A percentile compares a stretch with the other conserved stretches of the same genome.
phyloP scores from a whole-genome alignment of 352 stramenopile genomes.

The Blastocystis sp. region DNA sequence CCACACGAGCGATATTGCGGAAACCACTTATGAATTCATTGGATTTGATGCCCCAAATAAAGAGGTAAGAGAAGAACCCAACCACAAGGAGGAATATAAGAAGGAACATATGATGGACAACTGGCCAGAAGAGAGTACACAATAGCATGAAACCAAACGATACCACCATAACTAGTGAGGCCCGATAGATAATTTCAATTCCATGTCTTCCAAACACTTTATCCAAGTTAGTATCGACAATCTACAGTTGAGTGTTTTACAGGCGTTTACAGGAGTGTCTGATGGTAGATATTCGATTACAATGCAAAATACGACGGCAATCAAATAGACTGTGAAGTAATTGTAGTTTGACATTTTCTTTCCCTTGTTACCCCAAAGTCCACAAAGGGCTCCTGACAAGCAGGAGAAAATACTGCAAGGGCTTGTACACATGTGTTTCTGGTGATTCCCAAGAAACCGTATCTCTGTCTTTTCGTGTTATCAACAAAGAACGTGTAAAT shows the following conservation, averaged over 20 bases:
- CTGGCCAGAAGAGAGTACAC: background rate
- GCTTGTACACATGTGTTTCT: background rate
- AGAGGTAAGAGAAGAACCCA: background rate
- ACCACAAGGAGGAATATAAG: background rate
- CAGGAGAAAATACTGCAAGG: background rate
- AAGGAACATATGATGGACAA: conserved; percentile 4
- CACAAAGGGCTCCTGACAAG: background rate
- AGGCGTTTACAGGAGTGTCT: background rate
- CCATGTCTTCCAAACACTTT: conserved; percentile 5
- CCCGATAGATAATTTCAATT: conserved; percentile 14
- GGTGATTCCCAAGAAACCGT: background rate
- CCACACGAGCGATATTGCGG: background rate
- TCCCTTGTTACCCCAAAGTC: conserved; percentile 9
- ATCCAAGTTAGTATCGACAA: background rate
- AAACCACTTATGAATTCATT: background rate
- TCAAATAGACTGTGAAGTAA: background rate
- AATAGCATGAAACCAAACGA: conserved; percentile 3
- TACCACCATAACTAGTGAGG: background rate
- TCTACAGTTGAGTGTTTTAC: background rate
- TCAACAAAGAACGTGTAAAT: too few relatives aligned
- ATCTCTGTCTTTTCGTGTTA: too few relatives aligned
- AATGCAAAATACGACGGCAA: background rate
- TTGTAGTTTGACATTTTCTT: conserved; percentile 34
- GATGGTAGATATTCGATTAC: conserved; percentile 12
- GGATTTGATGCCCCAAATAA: background rate